Percentiles rank a stretch among this genome's conserved stretches.
These are phyloP conservation scores for Anthoceros angustus DNA, from an alignment of 225 moss, liverwort and hornwort species.

Conservation along the genomic window DNA sequence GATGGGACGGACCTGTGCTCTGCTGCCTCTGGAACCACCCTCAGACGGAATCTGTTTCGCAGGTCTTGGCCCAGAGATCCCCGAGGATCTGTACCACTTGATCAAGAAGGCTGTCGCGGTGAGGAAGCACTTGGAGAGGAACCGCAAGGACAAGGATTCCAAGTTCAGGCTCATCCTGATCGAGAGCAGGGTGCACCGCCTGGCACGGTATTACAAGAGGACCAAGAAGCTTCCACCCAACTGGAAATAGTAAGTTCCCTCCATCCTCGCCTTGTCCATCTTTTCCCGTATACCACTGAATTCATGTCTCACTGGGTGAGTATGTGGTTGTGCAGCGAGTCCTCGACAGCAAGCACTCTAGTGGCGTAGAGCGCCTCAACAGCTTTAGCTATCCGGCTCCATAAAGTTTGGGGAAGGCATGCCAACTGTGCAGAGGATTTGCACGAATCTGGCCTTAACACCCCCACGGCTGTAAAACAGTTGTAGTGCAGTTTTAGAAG, in stretches of 20 bases:
- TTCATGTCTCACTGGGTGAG: neutral
- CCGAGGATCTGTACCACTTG: constrained; percentile 20
- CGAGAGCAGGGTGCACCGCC: constrained; percentile 22
- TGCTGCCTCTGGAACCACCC: neutral
- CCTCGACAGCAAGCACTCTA: constrained; percentile 12
- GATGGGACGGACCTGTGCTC: neutral
- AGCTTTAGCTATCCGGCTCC: neutral
- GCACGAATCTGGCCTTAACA: too few relatives aligned
- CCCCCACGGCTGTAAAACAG: too few relatives aligned
- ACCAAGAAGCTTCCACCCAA: constrained; percentile 26
- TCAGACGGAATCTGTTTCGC: neutral
- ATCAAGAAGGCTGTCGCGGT: constrained; percentile 25
- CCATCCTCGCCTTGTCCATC: neutral
- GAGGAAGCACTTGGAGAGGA: constrained; percentile 21
- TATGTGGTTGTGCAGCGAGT: constrained; percentile 8
- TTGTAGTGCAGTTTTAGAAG: too few relatives aligned
- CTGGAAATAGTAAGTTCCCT: constrained; percentile 22
- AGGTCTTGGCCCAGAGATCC: constrained; percentile 18
- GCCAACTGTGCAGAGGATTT: too few relatives aligned
- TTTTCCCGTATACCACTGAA: neutral
- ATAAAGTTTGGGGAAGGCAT: too few relatives aligned
- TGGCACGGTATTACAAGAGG: constrained; percentile 23
- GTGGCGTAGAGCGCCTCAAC: constrained; percentile 8
- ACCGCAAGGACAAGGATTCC: constrained; percentile 24
- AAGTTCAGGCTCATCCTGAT: constrained; percentile 23